These are phyloP conservation scores for Miamiensis avidus DNA, from an alignment of 169 alveolate genomes.

Conservation along the genomic window DNA sequence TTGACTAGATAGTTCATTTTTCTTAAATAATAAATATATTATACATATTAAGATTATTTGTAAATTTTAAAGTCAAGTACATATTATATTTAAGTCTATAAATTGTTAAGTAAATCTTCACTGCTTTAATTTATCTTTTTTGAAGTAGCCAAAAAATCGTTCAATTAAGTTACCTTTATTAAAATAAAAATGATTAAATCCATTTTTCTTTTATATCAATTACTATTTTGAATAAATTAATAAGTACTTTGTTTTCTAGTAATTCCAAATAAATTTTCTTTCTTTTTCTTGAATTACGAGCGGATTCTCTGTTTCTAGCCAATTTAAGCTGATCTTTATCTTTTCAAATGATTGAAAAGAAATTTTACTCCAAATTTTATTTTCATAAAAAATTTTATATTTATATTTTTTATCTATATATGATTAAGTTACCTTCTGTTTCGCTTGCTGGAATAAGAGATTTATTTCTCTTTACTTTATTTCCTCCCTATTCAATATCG, in stretches of 20 bases:
- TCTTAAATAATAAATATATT: neutral
- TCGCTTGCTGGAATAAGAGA: neutral
- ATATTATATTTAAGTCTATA: constrained; percentile 33
- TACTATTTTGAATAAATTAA: neutral
- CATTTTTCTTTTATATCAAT: neutral
- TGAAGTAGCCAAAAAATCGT: constrained; percentile 21
- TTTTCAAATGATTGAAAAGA: too few species aligned
- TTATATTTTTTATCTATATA: too few species aligned
- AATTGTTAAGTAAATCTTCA: constrained; percentile 21
- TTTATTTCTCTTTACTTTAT: neutral
- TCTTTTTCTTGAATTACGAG: constrained; percentile 49
- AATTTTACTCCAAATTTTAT: too few species aligned
- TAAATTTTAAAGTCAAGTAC: neutral
- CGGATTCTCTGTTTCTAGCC: constrained; percentile 52
- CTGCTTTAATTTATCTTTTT: constrained; percentile 36
- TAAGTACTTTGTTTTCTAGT: constrained; percentile 30
- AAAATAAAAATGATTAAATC: neutral
- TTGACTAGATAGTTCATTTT: constrained; percentile 25
- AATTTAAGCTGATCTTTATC: constrained; percentile 25
- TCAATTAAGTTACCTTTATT: constrained; percentile 27
- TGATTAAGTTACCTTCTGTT: too few species aligned
- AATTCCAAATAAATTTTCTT: constrained; percentile 49
- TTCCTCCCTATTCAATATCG: neutral
- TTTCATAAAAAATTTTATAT: too few species aligned
- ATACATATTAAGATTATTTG: neutral